Conservation (phyloP, 1,284 basidiomycete genomes). For the Moesziomyces aphidis region DNA sequence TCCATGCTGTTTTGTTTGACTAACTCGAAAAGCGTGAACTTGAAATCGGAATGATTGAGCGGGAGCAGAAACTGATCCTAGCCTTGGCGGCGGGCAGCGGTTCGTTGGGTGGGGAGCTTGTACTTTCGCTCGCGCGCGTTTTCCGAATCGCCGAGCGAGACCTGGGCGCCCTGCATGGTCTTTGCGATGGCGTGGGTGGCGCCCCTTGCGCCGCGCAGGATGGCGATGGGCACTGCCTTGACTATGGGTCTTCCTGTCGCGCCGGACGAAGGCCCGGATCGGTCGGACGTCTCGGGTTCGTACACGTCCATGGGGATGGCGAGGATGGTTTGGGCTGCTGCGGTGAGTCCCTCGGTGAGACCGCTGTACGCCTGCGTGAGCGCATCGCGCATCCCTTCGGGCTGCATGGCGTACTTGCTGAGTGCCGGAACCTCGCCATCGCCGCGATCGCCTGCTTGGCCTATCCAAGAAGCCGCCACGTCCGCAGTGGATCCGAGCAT, state of each 20-base stretch:
- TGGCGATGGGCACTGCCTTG: constrained; percentile 94
- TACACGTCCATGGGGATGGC: constrained; percentile 99
- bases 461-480: not conserved
- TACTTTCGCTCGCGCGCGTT: constrained; percentile 56
- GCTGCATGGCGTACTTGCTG: constrained; percentile 92
- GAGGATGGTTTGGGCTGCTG: constrained; percentile 96
- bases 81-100: not conserved
- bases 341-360: constrained; percentile 75
- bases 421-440: constrained; percentile 66
- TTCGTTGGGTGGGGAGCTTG: constrained; percentile 25
- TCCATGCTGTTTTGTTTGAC: not conserved
- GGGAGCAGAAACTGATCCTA: not conserved
- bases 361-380: constrained; percentile 90
- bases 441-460: constrained; percentile 4
- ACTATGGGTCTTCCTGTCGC: constrained; percentile 76
- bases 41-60: not conserved
- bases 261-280: constrained; percentile 56
- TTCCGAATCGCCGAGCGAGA: constrained; percentile 70
- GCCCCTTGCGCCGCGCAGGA: constrained; percentile 95
- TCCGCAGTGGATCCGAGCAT: constrained; percentile 19
- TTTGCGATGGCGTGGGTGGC: constrained; percentile 95
- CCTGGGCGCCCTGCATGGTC: constrained; percentile 90
- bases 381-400: constrained; percentile 83
- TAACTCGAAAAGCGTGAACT: not conserved
- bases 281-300: constrained; percentile 73